Base-by-base conservation (phyloP, 176 grass and related monocot species). In the Alopecurus myosuroides region DNA sequence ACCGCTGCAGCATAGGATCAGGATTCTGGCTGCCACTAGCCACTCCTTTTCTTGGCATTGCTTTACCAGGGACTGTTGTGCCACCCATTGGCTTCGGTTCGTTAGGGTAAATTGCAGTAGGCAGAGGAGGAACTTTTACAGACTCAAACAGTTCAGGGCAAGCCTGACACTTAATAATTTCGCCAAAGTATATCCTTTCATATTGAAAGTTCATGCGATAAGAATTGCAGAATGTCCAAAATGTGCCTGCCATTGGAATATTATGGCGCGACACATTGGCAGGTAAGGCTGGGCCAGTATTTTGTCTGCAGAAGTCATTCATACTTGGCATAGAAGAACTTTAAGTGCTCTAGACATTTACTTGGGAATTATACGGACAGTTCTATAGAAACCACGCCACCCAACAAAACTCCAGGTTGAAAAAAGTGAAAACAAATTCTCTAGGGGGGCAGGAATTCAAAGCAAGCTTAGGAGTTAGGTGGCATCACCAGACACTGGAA, bases 181-280 rank as follows among this genome's bases (percentile, higher is more conserved):
- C 13, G 88, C 74, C 20, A 85, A n/a, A 9, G 50, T 92, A 85
- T 60, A 84, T 58, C 49, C 72, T 88, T 35, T 61, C 55, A 51
- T 90, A 95, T 72, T 92, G 75, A 49, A 88, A 90, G 49, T 25
- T 65, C 64, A 71, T 76, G 39, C 48, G 30, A 48, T 88, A 90
- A 70, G 77, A 62, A 36, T 3, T 3, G 48, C 93, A 95, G 35
- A 23, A 74, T 81, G 93, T 95, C 93, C 93, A 95, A 77, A 95
- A 95, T 86, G 93, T 92, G 65, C 81, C 28, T 55, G 19, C 44
- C 18, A 9, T 55, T 71, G 76, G 42, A 31, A 25, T 33, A 74
- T 39, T 37, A 37, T 50, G 28, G 22, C 77, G 36, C 13, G 37
- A 35, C n/a, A 41, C 65, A 17, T 9, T 41, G 64, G 58, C n/a